These are phyloP conservation scores for Henckelia pumila DNA, from an alignment of 257 asterid species.

Conservation along the genomic window DNA sequence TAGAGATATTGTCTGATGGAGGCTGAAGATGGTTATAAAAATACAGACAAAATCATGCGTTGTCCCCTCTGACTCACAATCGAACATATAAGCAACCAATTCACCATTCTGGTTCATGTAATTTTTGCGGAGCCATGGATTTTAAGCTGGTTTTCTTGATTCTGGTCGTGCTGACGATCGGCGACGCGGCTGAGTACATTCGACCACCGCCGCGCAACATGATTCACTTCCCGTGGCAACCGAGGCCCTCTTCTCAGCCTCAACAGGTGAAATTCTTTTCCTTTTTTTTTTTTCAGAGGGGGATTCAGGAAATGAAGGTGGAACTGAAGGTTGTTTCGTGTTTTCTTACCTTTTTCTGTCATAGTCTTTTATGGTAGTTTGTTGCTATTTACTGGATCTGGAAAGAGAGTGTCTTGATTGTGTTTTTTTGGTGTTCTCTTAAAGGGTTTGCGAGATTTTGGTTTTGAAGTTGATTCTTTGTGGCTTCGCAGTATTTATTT, in stretches of 20 bases:
- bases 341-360: neutral
- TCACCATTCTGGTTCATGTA: neutral
- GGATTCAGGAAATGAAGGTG: neutral
- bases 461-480: neutral
- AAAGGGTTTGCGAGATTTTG: slow-evolving; percentile 3
- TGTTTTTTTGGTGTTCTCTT: neutral
- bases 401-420: neutral
- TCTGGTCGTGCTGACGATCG: slow-evolving; percentile 4
- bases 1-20: too few relatives aligned
- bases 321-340: neutral
- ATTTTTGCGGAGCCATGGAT: slow-evolving; percentile 23
- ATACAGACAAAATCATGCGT: neutral
- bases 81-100: neutral
- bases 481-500: neutral
- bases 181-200: slow-evolving; percentile 42
- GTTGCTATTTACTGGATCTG: neutral
- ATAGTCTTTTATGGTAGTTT: neutral
- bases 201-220: slow-evolving; percentile 68
- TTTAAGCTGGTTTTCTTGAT: slow-evolving; percentile 12
- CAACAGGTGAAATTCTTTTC: slow-evolving; percentile 46
- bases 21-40: too few relatives aligned
- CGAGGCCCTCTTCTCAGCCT: slow-evolving; percentile 48
- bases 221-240: slow-evolving; percentile 49
- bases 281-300: too few relatives aligned
- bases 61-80: neutral